Percentiles rank a stretch among this genome's conserved stretches.
Conservation (phyloP, 768 basidiomycete species). For the Suillus americanus region DNA sequence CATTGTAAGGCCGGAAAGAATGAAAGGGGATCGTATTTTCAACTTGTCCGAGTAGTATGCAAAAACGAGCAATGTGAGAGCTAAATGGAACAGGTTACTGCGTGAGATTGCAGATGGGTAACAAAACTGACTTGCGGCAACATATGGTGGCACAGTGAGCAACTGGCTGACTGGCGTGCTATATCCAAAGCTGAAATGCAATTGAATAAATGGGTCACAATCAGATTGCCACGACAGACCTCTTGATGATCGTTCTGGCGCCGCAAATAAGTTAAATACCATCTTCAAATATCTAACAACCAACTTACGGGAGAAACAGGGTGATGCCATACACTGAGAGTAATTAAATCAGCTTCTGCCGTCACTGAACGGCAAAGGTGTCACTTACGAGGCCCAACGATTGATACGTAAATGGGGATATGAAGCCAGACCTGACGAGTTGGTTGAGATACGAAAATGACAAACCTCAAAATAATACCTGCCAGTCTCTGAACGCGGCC, state of each 20-base stretch:
- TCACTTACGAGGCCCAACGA: constrained; percentile 57
- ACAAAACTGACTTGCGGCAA: constrained; percentile 53
- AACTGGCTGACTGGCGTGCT: constrained; percentile 53
- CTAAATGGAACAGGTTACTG: constrained; percentile 27
- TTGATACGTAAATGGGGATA: constrained; percentile 57
- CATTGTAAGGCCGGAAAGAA: constrained; percentile 48
- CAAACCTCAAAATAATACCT: constrained; percentile 35
- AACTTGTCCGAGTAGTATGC: constrained; percentile 57
- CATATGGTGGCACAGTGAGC: constrained; percentile 64
- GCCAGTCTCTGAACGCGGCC: constrained; percentile 60
- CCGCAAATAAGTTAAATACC: neutral
- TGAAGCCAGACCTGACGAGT: constrained; percentile 47
- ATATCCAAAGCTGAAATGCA: constrained; percentile 50
- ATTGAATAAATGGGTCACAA: constrained; percentile 4
- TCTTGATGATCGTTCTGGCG: constrained; percentile 11
- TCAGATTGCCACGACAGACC: constrained; percentile 6
- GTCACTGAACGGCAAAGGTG: neutral
- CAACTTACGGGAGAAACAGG: constrained; percentile 64
- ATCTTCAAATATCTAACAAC: neutral
- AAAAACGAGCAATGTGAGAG: constrained; percentile 48
- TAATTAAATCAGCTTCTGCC: neutral
- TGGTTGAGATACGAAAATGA: neutral
- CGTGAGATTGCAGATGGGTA: neutral
- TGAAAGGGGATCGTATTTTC: constrained; percentile 57
- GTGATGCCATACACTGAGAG: constrained; percentile 65